A percentile compares a stretch with the other conserved stretches of the same genome.
phyloP scores from a whole-genome alignment of 139 green algal species.

The Tetraselmis striata region DNA sequence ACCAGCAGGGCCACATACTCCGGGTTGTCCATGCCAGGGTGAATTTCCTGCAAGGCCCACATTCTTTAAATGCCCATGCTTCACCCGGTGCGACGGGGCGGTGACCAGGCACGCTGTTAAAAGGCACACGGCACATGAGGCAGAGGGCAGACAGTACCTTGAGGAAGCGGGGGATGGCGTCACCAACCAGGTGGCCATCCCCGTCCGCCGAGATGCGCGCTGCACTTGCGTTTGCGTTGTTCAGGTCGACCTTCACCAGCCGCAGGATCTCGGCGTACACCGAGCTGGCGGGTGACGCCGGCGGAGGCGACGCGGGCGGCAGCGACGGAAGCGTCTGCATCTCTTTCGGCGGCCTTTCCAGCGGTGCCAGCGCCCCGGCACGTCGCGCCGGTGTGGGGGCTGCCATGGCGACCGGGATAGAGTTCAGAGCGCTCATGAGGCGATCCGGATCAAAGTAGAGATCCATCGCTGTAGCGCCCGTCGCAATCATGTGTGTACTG shows the following conservation, averaged over 20 bases:
- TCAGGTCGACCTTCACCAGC: not conserved
- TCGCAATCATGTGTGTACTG: not conserved
- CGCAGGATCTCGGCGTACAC: not conserved
- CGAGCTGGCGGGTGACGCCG: not conserved
- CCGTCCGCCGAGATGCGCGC: not conserved
- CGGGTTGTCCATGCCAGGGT: not conserved
- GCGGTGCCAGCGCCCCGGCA: not conserved
- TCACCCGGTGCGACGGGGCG: not conserved
- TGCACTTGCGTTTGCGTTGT: not conserved
- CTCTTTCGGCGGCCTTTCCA: not conserved
- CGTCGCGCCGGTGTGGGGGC: not conserved
- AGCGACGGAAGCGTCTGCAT: not conserved
- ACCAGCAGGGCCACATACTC: not conserved
- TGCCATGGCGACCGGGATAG: not conserved
- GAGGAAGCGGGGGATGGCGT: not conserved
- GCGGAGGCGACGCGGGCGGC: not conserved
- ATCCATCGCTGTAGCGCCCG: not conserved
- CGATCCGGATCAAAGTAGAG: not conserved
- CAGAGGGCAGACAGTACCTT: not conserved
- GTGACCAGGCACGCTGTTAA: not conserved
- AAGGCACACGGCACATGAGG: not conserved
- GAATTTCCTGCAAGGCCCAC: not conserved
- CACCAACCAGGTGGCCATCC: not conserved
- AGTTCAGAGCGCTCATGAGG: not conserved
- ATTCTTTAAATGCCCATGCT: not conserved